Percentiles rank a stretch among this genome's conserved stretches.
phyloP scores from a whole-genome alignment of 805 yeast genomes.

The Candida anglica region DNA sequence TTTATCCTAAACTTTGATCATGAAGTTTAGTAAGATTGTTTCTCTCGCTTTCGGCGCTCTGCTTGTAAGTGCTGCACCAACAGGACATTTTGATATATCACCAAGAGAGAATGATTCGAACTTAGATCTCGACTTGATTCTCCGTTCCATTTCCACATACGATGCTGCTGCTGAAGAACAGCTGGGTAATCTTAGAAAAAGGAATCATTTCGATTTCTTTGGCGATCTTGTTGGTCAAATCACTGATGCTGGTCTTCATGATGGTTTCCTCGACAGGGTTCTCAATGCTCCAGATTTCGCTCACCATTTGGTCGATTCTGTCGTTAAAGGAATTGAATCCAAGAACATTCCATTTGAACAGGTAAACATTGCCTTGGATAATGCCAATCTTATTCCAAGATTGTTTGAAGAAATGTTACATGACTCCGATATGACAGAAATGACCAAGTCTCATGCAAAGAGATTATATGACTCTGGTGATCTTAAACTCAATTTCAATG shows the following conservation, averaged over 20 bases:
- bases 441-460: constrained; percentile 14
- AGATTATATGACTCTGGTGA: constrained; percentile 11
- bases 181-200: too few relatives aligned
- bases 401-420: constrained; percentile 14
- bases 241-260: constrained; percentile 2
- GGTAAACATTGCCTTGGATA: constrained; percentile 7
- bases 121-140: constrained; percentile 8
- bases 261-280: constrained; percentile 1
- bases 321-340: not conserved
- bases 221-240: constrained; percentile 1
- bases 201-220: constrained; percentile 1
- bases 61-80: constrained; percentile 20
- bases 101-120: constrained; percentile 5
- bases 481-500: constrained; percentile 3
- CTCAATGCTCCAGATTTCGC: constrained; percentile 4
- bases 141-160: constrained; percentile 11
- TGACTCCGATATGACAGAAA: constrained; percentile 11
- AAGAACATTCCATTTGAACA: constrained; percentile 1
- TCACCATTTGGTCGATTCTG: not conserved
- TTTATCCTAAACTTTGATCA: too few relatives aligned
- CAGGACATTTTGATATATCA: constrained; percentile 7
- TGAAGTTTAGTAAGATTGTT: constrained; percentile 16
- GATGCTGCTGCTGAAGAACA: too few relatives aligned
- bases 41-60: constrained; percentile 12
- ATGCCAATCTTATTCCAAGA: constrained; percentile 11